These are phyloP conservation scores for Hypholoma fasciculare DNA, from an alignment of 768 basidiomycete genomes.

Conservation along the genomic window DNA sequence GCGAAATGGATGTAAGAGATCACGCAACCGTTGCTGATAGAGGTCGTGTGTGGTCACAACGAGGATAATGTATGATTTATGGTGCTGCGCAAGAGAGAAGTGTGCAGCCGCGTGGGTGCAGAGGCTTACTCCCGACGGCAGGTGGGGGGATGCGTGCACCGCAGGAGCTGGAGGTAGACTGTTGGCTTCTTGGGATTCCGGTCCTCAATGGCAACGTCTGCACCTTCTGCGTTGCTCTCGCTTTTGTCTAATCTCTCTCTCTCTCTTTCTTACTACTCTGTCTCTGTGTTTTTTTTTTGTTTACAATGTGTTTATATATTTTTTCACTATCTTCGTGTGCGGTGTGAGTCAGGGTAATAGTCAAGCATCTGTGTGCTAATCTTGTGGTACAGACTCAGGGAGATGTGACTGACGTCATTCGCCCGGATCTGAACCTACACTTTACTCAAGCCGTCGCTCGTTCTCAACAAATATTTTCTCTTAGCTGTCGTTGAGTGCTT, in stretches of 20 bases:
- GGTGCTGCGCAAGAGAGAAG: not conserved
- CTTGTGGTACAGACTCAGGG: no score
- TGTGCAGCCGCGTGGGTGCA: not conserved
- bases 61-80: not conserved
- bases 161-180: not conserved
- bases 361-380: not conserved
- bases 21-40: not conserved
- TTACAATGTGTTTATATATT: slow-evolving; percentile 1
- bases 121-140: not conserved
- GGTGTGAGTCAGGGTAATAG: not conserved
- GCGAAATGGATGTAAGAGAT: slow-evolving; percentile 3
- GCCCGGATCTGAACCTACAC: no score
- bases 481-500: no score
- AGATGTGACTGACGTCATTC: no score
- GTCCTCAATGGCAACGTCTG: no score
- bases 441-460: no score
- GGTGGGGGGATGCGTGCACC: not conserved
- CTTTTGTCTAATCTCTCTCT: not conserved
- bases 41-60: not conserved
- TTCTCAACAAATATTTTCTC: no score
- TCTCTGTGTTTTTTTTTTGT: not conserved
- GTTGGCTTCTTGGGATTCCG: not conserved
- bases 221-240: not conserved
- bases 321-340: not conserved
- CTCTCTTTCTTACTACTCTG: not conserved